Percentiles rank a stretch among this genome's conserved stretches.
These are phyloP conservation scores for Phytopythium litorale DNA, from an alignment of 352 stramenopile species.

Conservation along the genomic window DNA sequence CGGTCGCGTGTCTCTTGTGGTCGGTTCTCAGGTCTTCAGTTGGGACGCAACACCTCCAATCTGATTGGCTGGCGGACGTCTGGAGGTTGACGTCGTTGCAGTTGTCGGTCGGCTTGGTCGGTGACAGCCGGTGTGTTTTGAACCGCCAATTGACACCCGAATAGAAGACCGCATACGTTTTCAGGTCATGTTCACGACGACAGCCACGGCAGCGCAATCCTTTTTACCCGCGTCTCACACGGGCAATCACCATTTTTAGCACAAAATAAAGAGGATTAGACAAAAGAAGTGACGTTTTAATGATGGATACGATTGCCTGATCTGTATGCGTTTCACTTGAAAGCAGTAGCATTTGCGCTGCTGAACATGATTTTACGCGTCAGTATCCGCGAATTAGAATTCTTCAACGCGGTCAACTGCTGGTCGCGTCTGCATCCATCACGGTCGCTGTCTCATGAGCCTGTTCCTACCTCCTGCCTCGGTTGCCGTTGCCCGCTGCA, in stretches of 20 bases:
- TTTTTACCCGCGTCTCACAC: background rate
- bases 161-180: conserved; percentile 1
- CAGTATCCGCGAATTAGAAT: background rate
- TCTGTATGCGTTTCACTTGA: background rate
- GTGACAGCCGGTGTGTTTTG: background rate
- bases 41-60: background rate
- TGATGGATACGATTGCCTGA: background rate
- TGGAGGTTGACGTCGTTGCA: background rate
- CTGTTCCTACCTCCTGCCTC: background rate
- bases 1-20: background rate
- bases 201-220: background rate
- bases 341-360: background rate
- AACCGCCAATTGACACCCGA: background rate
- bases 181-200: background rate
- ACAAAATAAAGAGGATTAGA: background rate
- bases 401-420: background rate
- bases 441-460: background rate
- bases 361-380: background rate
- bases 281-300: background rate
- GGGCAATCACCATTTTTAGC: background rate
- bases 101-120: background rate
- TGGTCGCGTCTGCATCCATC: background rate
- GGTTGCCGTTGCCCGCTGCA: background rate
- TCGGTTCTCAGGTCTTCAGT: background rate
- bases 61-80: background rate